Evolutionary conservation across 2,329 filamentous ascomycete genomes (phyloP).

Genomic region (Colletotrichum destructivum): DNA sequence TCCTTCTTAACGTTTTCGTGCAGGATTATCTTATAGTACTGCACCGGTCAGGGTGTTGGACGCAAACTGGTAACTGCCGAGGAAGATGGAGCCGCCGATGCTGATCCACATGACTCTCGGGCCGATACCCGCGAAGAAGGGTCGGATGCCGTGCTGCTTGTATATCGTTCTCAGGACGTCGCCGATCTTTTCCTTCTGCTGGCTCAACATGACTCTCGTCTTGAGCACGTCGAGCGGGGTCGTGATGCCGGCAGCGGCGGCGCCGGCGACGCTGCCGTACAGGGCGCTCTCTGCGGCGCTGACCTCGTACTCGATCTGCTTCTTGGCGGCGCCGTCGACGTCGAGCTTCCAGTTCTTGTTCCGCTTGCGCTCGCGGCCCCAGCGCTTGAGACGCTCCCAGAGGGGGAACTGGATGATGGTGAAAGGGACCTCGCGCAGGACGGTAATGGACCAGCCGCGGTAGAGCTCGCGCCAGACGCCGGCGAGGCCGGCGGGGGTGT

Average conservation of each 20-base stretch:
- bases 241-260: slow-evolving; percentile 87
- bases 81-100: slow-evolving; percentile 92
- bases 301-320: slow-evolving; percentile 59
- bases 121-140: slow-evolving; percentile 83
- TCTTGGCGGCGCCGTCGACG: slow-evolving; percentile 27
- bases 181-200: slow-evolving; percentile 73
- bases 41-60: slow-evolving; percentile 78
- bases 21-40: slow-evolving; percentile 7
- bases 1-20: neutral
- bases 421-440: slow-evolving; percentile 96
- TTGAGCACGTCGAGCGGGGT: slow-evolving; percentile 97
- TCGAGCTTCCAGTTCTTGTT: slow-evolving; percentile 24
- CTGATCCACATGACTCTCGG: slow-evolving; percentile 96
- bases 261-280: slow-evolving; percentile 88
- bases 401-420: slow-evolving; percentile 97
- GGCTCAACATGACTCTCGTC: slow-evolving; percentile 93
- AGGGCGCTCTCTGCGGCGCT: slow-evolving; percentile 84
- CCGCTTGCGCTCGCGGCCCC: slow-evolving; percentile 63
- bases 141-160: slow-evolving; percentile 73
- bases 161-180: slow-evolving; percentile 76
- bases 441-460: slow-evolving; percentile 91
- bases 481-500: slow-evolving; percentile 55
- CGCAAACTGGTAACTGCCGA: slow-evolving; percentile 93
- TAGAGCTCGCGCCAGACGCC: slow-evolving; percentile 89
- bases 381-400: slow-evolving; percentile 93